These are phyloP conservation scores for Silene latifolia DNA, from an alignment of 148 eudicot species.

Conservation along the genomic window DNA sequence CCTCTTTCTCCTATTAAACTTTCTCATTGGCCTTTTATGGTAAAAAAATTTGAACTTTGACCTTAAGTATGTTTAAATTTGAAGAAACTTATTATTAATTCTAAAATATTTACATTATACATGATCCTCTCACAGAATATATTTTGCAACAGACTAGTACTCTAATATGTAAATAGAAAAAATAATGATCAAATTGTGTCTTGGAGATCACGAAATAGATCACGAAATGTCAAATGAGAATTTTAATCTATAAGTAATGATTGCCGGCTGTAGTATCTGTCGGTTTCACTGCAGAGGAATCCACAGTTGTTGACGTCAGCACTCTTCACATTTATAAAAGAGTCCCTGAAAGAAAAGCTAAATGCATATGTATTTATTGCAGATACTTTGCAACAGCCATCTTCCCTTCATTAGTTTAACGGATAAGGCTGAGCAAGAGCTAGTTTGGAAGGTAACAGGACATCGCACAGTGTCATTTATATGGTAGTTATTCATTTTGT, in stretches of 20 bases:
- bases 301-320: neutral
- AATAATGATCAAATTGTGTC: neutral
- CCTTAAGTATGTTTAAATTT: neutral
- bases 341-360: neutral
- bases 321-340: neutral
- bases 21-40: neutral
- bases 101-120: too few species aligned
- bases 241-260: neutral
- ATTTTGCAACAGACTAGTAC: neutral
- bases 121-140: neutral
- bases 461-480: constrained; percentile 10
- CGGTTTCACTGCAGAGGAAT: constrained; percentile 1
- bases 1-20: neutral
- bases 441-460: constrained; percentile 76
- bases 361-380: constrained; percentile 19
- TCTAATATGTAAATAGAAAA: too few species aligned
- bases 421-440: constrained; percentile 88
- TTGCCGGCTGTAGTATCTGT: neutral
- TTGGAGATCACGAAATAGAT: neutral
- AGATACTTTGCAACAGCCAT: constrained; percentile 87
- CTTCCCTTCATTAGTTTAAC: constrained; percentile 81
- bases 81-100: too few species aligned
- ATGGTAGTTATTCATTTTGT: neutral
- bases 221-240: neutral
- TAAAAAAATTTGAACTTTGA: neutral